phyloP scores from a whole-genome alignment of 306 rosid genomes.

The Malus orientalis region DNA sequence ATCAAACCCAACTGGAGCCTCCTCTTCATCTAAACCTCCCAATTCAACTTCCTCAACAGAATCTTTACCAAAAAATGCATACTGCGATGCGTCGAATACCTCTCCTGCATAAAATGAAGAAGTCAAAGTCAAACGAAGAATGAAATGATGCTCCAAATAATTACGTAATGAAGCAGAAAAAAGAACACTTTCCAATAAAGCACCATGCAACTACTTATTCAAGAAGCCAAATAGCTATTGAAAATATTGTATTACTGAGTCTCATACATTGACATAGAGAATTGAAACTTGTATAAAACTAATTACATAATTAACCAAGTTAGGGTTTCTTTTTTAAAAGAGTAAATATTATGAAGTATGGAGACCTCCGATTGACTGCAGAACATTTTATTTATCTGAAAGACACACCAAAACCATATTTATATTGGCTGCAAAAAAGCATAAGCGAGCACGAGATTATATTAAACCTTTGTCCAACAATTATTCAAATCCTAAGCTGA shows the following conservation, averaged over 20 bases:
- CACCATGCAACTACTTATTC: background rate
- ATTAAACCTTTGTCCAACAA: background rate
- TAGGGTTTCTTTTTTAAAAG: background rate
- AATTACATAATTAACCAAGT: background rate
- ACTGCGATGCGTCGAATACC: slow-evolving; percentile 83
- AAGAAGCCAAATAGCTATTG: background rate
- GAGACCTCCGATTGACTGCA: background rate
- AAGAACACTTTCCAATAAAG: background rate
- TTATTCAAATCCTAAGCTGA: background rate
- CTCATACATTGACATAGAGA: background rate
- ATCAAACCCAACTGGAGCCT: slow-evolving; percentile 37
- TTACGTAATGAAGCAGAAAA: background rate
- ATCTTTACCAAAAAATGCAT: slow-evolving; percentile 80
- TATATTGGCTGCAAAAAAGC: background rate
- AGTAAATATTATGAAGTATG: background rate
- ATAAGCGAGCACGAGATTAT: background rate
- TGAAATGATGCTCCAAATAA: background rate
- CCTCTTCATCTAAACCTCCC: slow-evolving; percentile 75
- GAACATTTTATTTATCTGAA: background rate
- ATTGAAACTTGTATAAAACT: background rate
- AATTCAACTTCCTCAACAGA: slow-evolving; percentile 68
- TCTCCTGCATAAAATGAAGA: slow-evolving; percentile 30
- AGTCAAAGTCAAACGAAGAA: background rate
- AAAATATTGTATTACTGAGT: background rate
- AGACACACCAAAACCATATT: background rate